These are phyloP conservation scores for Bacterosira constricta DNA, from an alignment of 108 stramenopile genomes.

Conservation along the genomic window DNA sequence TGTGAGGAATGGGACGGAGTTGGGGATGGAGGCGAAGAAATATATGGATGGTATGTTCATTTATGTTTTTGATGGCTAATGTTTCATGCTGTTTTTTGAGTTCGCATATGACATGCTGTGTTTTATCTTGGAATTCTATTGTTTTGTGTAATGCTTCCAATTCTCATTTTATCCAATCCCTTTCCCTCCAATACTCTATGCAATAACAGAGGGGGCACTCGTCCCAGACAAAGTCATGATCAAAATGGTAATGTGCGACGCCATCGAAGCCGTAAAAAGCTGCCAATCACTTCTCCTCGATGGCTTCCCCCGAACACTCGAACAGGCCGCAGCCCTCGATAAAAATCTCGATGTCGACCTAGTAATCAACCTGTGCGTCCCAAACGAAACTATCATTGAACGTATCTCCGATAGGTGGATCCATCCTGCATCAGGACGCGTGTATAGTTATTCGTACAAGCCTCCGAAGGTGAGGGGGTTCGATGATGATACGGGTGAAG, in stretches of 20 bases:
- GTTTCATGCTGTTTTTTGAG: too few species aligned
- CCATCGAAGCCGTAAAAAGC: constrained; percentile 56
- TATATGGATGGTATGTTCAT: constrained; percentile 77
- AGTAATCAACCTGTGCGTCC: constrained; percentile 95
- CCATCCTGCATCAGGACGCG: constrained; percentile 90
- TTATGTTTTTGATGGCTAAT: too few species aligned
- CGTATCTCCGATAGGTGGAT: constrained; percentile 96
- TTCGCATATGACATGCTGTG: too few species aligned
- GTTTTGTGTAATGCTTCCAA: too few species aligned
- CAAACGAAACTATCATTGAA: constrained; percentile 92
- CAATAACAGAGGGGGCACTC: constrained; percentile 61
- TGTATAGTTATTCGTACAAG: constrained; percentile 95
- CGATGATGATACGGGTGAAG: constrained; percentile 96
- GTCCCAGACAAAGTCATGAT: constrained; percentile 95
- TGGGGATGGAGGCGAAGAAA: constrained; percentile 88
- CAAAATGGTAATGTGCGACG: constrained; percentile 85
- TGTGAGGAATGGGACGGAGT: constrained; percentile 72
- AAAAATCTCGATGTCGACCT: constrained; percentile 81
- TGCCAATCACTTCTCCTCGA: constrained; percentile 88
- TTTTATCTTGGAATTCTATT: too few species aligned
- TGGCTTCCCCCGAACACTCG: constrained; percentile 94
- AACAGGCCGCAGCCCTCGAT: constrained; percentile 94
- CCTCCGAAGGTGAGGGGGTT: constrained; percentile 88
- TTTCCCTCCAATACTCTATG: too few species aligned
- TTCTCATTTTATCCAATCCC: too few species aligned